phyloP scores from a whole-genome alignment of 306 rosid species.

The Glycyrrhiza uralensis region DNA sequence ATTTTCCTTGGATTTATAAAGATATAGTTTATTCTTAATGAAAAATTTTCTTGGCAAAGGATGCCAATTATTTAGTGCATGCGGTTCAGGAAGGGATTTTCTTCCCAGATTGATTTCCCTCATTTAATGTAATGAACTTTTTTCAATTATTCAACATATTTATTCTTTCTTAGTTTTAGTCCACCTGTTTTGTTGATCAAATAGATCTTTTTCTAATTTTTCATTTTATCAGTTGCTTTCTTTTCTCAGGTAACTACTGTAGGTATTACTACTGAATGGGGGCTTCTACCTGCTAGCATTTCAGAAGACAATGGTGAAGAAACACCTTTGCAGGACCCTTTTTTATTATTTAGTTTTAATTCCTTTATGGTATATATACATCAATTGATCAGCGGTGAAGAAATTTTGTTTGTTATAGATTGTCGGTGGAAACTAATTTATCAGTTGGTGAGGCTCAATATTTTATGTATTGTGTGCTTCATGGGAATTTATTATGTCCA shows the following conservation, averaged over 20 bases:
- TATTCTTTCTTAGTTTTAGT: background rate
- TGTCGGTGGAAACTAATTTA: background rate
- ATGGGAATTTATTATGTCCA: background rate
- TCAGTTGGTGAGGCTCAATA: background rate
- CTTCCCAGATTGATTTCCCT: background rate
- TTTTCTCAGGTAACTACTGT: constrained; percentile 70
- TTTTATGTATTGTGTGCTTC: background rate
- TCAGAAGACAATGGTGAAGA: constrained; percentile 93
- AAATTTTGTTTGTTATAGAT: too few relatives aligned
- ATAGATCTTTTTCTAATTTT: background rate
- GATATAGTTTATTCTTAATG: background rate
- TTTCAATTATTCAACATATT: background rate
- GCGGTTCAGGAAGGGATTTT: constrained; percentile 10
- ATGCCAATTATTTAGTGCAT: constrained; percentile 1
- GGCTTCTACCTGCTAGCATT: constrained; percentile 90
- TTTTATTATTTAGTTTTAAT: too few relatives aligned
- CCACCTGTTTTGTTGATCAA: background rate
- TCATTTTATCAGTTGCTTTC: background rate
- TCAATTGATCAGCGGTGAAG: too few relatives aligned
- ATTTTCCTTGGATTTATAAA: background rate
- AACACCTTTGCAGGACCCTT: constrained; percentile 88
- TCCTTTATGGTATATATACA: too few relatives aligned
- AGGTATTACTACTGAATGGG: constrained; percentile 93
- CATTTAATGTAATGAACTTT: background rate
- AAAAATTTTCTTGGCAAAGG: background rate